These are phyloP conservation scores for Massospora cicadina DNA, from an alignment of 371 early-diverging fungal genomes.

Conservation along the genomic window DNA sequence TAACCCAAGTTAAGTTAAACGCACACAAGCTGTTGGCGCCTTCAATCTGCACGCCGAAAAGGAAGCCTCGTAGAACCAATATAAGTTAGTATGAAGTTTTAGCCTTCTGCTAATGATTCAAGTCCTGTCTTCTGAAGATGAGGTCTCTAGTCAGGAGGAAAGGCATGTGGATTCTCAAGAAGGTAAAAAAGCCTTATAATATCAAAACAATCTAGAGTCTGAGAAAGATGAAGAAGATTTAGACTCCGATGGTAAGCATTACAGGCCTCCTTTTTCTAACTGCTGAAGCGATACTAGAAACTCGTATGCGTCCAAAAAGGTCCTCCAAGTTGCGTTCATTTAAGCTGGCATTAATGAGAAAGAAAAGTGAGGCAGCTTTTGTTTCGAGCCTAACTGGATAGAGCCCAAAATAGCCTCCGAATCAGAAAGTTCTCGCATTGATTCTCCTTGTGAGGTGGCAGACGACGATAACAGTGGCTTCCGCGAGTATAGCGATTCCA, in stretches of 20 bases:
- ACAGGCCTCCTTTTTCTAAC: not conserved
- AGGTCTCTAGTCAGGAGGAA: no score
- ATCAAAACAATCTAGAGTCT: not conserved
- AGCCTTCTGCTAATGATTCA: not conserved
- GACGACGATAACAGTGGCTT: no score
- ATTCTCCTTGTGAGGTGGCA: not conserved
- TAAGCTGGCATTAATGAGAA: not conserved
- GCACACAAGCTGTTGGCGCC: not conserved
- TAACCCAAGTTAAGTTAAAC: not conserved
- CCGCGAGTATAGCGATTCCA: not conserved
- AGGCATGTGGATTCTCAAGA: not conserved
- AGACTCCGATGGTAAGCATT: not conserved
- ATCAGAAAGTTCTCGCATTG: not conserved
- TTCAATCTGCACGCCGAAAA: not conserved
- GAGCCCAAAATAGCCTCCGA: not conserved
- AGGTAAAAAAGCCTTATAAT: not conserved
- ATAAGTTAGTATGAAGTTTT: not conserved
- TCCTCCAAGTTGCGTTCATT: not conserved
- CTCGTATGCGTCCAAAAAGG: not conserved
- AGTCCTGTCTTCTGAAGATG: not conserved
- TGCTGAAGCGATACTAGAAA: not conserved
- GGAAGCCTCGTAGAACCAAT: not conserved
- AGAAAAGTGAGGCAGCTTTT: not conserved
- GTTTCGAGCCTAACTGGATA: not conserved
- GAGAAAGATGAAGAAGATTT: not conserved